Evolutionary conservation across 192 early-diverging fungal species (phyloP), one percentile per base, ranked within the genome.

Genomic region (Borealophlyctis nickersoniae): DNA sequence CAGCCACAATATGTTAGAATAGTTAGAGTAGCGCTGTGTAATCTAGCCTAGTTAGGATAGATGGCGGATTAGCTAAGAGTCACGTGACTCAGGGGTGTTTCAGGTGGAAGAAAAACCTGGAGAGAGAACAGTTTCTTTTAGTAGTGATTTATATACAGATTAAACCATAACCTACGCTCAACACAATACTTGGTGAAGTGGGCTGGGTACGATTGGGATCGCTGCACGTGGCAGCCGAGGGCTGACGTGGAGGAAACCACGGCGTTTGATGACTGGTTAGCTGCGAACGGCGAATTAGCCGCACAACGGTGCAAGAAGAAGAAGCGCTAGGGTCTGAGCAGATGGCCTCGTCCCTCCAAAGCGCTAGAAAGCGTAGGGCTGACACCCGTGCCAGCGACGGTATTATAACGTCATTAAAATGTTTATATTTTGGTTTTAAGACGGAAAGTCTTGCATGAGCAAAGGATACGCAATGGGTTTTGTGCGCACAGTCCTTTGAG

Each of bases 161-260:
- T n/a, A n/a, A n/a, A n/a, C n/a, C n/a, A n/a, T n/a, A n/a, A n/a
- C n/a, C n/a, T n/a, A n/a, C n/a, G n/a, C n/a, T n/a, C n/a, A n/a
- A n/a, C n/a, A n/a, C 7, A 45, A 45, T 45, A 45, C 39, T 45
- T 45, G 39, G 39, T 45, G 39, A 45, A 45, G 39, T 45, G 39
- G 39, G 7, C 19, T 7, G 39, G 39, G 9, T 45, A 13, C 39
- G 9, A 7, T 13, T 13, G 19, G 19, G 39, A 45, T 7, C 39
- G 19, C 7, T 7, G 9, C 7, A 13, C 39, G 19, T 45, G 39
- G 39, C 9, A 45, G 39, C 39, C 39, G 19, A 7, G 7, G 9
- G 19, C 39, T 45, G 7, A 13, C 19, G 39, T 7, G 19, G 19
- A 45, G 19, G 39, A 45, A 13, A 13, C 9, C 39, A 19, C 7